Evolutionary conservation across 2,329 filamentous ascomycete genomes (phyloP).

Genomic region (Pestalotiopsis sp.): DNA sequence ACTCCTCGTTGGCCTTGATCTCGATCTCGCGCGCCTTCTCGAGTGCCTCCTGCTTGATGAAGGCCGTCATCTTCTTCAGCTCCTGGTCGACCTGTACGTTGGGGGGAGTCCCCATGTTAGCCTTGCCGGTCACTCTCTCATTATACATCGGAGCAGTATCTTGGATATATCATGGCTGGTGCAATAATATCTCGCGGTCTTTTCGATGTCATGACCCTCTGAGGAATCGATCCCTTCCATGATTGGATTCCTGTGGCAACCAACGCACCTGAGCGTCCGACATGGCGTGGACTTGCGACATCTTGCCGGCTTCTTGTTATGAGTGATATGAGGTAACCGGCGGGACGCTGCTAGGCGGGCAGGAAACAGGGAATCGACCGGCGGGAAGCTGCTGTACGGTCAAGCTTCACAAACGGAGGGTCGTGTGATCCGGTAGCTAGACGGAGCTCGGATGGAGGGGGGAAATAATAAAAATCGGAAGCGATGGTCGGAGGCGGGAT

Average conservation of each 20-base stretch:
- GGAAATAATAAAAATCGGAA: not conserved
- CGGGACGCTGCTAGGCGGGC: conserved; percentile 4
- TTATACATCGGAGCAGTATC: conserved; percentile 10
- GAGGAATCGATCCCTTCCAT: not conserved
- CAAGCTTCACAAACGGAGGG: not conserved
- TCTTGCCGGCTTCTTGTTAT: conserved; percentile 52
- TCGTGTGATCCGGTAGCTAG: not conserved
- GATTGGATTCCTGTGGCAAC: not conserved
- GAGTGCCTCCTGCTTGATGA: conserved; percentile 97
- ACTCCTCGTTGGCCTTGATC: conserved; percentile 98
- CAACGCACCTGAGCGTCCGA: conserved; percentile 89
- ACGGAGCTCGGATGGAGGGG: not conserved
- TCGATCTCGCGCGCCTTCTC: conserved; percentile 98
- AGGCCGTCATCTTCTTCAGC: conserved; percentile 99
- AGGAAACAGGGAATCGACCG: not conserved
- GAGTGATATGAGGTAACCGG: conserved; percentile 18
- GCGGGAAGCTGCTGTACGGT: not conserved
- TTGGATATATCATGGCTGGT: not conserved
- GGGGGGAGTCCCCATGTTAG: conserved; percentile 11
- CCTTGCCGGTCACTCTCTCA: conserved; percentile 15
- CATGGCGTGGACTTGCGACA: conserved; percentile 92
- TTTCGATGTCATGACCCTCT: not conserved
- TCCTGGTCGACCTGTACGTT: conserved; percentile 82
- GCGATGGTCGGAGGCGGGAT: not conserved
- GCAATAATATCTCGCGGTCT: not conserved